phyloP scores from a whole-genome alignment of 495 filamentous ascomycete genomes.

The Penicillium dipodomyicola region DNA sequence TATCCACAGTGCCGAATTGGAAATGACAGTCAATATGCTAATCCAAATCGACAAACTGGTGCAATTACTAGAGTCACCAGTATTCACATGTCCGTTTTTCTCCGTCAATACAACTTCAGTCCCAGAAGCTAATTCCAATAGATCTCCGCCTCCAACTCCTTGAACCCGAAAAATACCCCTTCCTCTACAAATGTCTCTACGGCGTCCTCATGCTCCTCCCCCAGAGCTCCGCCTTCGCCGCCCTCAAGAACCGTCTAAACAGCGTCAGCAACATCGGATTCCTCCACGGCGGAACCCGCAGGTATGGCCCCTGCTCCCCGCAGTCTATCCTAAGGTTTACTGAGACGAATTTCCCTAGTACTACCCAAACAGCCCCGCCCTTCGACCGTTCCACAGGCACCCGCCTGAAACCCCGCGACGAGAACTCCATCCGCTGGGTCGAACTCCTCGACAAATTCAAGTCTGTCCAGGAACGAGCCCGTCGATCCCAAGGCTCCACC shows the following conservation, averaged over 20 bases:
- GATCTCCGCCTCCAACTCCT: constrained; percentile 94
- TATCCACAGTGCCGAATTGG: constrained; percentile 75
- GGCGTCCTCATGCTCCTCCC: constrained; percentile 96
- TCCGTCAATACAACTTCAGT: background rate
- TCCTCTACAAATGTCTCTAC: constrained; percentile 97
- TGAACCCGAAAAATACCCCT: constrained; percentile 95
- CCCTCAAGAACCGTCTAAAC: constrained; percentile 93
- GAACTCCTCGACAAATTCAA: constrained; percentile 98
- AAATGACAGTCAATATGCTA: constrained; percentile 98
- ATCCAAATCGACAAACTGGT: constrained; percentile 99
- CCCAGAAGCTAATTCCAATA: constrained; percentile 31
- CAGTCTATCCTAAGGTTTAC: constrained; percentile 2
- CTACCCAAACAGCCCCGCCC: constrained; percentile 18
- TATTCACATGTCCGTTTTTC: constrained; percentile 78
- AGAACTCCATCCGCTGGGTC: constrained; percentile 81
- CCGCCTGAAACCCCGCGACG: constrained; percentile 78
- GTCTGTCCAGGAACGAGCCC: constrained; percentile 77
- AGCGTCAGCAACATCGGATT: constrained; percentile 96
- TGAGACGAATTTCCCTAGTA: constrained; percentile 17
- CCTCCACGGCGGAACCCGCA: constrained; percentile 77
- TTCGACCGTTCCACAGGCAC: constrained; percentile 66
- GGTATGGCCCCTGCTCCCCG: constrained; percentile 56
- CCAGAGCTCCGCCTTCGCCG: constrained; percentile 94
- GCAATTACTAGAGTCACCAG: constrained; percentile 93
- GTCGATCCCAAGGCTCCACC: constrained; percentile 47